Conservation (phyloP, 2,329 filamentous ascomycete genomes). For the Cadophora malorum region DNA sequence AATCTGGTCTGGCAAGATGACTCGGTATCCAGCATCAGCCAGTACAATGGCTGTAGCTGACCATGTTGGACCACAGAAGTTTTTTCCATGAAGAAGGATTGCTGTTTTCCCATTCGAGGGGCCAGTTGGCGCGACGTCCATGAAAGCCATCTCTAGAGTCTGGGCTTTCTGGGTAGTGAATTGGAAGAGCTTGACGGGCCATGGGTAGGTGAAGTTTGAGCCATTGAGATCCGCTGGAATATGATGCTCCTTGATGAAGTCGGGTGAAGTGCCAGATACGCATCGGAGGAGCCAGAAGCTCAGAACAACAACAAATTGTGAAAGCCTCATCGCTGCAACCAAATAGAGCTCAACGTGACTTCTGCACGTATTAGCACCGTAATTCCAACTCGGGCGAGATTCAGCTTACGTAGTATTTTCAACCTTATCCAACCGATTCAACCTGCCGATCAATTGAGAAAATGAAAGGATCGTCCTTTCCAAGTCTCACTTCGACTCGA, state of each 20-base stretch:
- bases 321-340: not conserved
- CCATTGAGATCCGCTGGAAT: conserved; percentile 25
- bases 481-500: too few species aligned
- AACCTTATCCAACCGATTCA: not conserved
- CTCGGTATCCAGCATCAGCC: conserved; percentile 53
- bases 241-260: conserved; percentile 9
- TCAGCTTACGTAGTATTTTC: not conserved
- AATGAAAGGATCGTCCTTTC: too few species aligned
- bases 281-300: not conserved
- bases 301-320: not conserved
- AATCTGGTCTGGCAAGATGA: conserved; percentile 60
- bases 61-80: conserved; percentile 62
- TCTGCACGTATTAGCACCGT: not conserved
- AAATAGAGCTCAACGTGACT: not conserved
- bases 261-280: not conserved
- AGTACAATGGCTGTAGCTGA: conserved; percentile 52
- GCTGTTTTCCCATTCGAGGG: conserved; percentile 44
- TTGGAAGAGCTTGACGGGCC: conserved; percentile 55
- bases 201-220: conserved; percentile 55
- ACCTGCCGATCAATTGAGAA: not conserved
- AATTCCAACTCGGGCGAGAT: not conserved
- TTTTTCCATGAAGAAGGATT: conserved; percentile 60
- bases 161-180: conserved; percentile 54
- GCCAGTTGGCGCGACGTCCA: conserved; percentile 54
- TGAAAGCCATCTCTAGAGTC: conserved; percentile 59